Percentiles rank a stretch among this genome's conserved stretches.
phyloP scores from a whole-genome alignment of 2,329 filamentous ascomycete species.

The Dendryphion nanum region DNA sequence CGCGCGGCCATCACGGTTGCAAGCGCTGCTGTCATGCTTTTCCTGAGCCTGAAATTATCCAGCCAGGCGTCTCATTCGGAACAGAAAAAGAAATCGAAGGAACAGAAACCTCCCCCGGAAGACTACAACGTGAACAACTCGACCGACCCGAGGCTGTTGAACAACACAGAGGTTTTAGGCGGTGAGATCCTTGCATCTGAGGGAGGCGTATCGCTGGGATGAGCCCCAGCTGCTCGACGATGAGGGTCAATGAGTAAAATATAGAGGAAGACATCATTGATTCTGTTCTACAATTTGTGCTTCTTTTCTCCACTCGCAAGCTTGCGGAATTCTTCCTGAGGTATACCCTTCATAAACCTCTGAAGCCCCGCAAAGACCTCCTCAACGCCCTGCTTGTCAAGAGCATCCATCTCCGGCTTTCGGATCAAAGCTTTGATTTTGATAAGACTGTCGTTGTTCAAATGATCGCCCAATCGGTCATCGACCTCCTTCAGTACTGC shows the following conservation, averaged over 20 bases:
- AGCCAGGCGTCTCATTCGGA: conserved; percentile 40
- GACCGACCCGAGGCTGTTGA: conserved; percentile 3
- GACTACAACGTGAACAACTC: conserved; percentile 6
- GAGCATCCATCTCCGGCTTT: conserved; percentile 65
- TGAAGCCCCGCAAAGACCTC: conserved; percentile 87
- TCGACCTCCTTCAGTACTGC: conserved; percentile 78
- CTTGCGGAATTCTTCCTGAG: conserved; percentile 85
- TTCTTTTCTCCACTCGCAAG: conserved; percentile 85
- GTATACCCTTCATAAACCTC: conserved; percentile 74
- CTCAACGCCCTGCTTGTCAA: conserved; percentile 74
- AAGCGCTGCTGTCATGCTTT: conserved; percentile 45
- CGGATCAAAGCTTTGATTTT: conserved; percentile 84
- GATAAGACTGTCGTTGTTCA: conserved; percentile 75
- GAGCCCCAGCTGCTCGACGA: too few relatives aligned
- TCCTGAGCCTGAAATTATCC: conserved; percentile 41
- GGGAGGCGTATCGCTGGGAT: conserved; percentile 33
- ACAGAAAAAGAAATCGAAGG: conserved; percentile 40
- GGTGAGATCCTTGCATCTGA: conserved; percentile 32
- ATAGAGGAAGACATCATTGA: too few relatives aligned
- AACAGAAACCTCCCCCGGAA: conserved; percentile 16
- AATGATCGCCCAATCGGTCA: conserved; percentile 73
- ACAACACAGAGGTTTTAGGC: conserved; percentile 21
- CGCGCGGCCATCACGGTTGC: conserved; percentile 62
- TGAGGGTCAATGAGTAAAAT: too few relatives aligned
- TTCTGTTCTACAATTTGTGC: conserved; percentile 85